A percentile compares a stretch with the other conserved stretches of the same genome.
phyloP scores from a whole-genome alignment of 2,329 filamentous ascomycete species.

The Alternaria novae-zelandiae region DNA sequence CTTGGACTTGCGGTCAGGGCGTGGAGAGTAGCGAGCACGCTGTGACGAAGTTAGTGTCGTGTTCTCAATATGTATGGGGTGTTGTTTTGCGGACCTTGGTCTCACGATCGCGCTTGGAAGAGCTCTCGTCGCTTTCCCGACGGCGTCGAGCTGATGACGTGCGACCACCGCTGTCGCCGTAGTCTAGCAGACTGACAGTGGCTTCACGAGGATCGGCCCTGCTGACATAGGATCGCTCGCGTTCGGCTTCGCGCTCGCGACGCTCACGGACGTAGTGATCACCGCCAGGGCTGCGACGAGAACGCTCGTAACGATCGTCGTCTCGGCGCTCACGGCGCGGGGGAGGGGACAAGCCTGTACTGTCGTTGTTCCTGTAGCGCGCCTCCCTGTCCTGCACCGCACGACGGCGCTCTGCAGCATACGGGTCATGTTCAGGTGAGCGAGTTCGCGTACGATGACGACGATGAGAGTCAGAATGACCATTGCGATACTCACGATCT shows the following conservation, averaged over 20 bases:
- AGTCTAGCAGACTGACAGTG: slow-evolving; percentile 86
- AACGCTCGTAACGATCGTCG: slow-evolving; percentile 50
- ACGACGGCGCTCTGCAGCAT: slow-evolving; percentile 93
- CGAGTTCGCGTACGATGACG: slow-evolving; percentile 71
- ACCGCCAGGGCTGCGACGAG: slow-evolving; percentile 64
- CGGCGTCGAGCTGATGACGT: slow-evolving; percentile 71
- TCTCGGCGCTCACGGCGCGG: slow-evolving; percentile 53
- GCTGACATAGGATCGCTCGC: slow-evolving; percentile 79
- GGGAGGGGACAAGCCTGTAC: slow-evolving; percentile 65
- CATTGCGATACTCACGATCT: slow-evolving; percentile 51
- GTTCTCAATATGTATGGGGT: neutral
- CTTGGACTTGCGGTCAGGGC: slow-evolving; percentile 65
- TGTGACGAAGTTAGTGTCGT: slow-evolving; percentile 20
- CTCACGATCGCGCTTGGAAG: slow-evolving; percentile 51
- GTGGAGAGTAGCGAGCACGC: slow-evolving; percentile 58
- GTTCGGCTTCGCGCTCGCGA: slow-evolving; percentile 85
- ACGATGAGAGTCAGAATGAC: slow-evolving; percentile 48
- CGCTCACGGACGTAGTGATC: slow-evolving; percentile 84
- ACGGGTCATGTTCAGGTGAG: slow-evolving; percentile 89
- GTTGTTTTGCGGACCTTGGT: slow-evolving; percentile 47
- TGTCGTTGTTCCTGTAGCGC: slow-evolving; percentile 83
- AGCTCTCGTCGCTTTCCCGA: slow-evolving; percentile 70
- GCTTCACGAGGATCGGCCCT: slow-evolving; percentile 78
- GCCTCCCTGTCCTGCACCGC: slow-evolving; percentile 93
- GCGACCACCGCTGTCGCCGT: slow-evolving; percentile 68